Evolutionary conservation across 2,329 filamentous ascomycete species (phyloP).

Genomic region (Aspergillus novofumigatus): DNA sequence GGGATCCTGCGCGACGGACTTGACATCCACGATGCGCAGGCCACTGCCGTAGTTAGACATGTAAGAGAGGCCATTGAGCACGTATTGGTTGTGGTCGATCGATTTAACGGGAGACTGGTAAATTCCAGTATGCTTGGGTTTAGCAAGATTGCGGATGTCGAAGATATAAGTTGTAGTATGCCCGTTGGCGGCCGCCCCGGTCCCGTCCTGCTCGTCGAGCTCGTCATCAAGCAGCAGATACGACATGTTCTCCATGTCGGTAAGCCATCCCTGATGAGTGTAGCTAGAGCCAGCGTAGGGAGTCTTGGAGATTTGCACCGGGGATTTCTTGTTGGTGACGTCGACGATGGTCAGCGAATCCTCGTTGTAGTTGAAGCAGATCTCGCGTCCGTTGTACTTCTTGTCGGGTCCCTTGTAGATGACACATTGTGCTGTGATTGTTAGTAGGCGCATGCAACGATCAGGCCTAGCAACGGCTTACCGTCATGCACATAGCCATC

Average conservation of each 20-base stretch:
- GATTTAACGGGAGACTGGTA: conserved; percentile 17
- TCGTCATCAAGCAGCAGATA: conserved; percentile 18
- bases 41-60: conserved; percentile 17
- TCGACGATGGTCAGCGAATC: conserved; percentile 17
- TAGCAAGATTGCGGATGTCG: conserved; percentile 11
- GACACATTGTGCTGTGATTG: conserved; percentile 12
- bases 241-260: conserved; percentile 5
- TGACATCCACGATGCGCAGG: conserved; percentile 16
- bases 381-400: conserved; percentile 12
- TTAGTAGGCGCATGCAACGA: background rate
- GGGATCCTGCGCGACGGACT: conserved; percentile 11
- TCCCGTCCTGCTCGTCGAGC: conserved; percentile 13
- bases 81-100: conserved; percentile 20
- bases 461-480: background rate
- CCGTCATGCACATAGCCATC: conserved; percentile 19
- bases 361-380: conserved; percentile 21
- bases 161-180: conserved; percentile 19
- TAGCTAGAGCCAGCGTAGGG: conserved; percentile 15
- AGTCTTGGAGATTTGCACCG: conserved; percentile 16
- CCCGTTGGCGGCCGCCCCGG: conserved; percentile 15
- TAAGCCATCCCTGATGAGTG: conserved; percentile 17
- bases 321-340: conserved; percentile 10
- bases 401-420: conserved; percentile 14
- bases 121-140: conserved; percentile 13
- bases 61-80: conserved; percentile 14